Base-by-base conservation (phyloP, 139 green algal genomes). In the Mychonastes homosphaera region DNA sequence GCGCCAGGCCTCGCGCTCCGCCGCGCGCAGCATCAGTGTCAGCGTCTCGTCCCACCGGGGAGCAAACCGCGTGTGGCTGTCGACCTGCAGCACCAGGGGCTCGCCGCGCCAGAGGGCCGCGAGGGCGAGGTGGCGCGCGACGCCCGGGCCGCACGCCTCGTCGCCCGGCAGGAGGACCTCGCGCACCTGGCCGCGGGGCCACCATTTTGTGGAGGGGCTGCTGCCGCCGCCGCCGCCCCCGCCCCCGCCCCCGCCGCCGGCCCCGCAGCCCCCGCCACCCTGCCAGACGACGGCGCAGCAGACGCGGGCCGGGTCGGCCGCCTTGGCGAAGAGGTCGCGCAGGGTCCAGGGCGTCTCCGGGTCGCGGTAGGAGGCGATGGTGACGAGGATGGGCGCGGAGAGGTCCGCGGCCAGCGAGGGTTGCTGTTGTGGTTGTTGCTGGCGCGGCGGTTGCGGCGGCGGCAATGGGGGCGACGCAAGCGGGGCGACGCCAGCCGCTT, bases 81-180 rank as follows among this genome's bases (percentile, higher is more conserved):
- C 83, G 1, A 91, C 60, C 66, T 91, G 84, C 63, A 93, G 62
- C n/a, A 79, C 50, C 55, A 67, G 88, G 45, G 78, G 67, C 62
- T 93, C 85, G 0, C 81, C 81, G 7, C 36, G 51, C 77, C 78
- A 90, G 67, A 91, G 67, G 32, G 48, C 39, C 44, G 43, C 29
- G 48, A 79, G 59, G 0, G 81, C 76, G 30, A 88, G 36, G 24
- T 59, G 54, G 1, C 81, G 75, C 0, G 85, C 81, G 63, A 67
- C 72, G 69, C 79, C 88, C 2, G 85, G 85, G 3, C 85, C 85
- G 5, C 63, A 65, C 2, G 84, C 82, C 36, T 81, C 63, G 0
- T 28, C 4, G 24, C 61, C 68, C 4, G 63, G 58, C 49, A 88
- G 2, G 8, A 70, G 56, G 16, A 82, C 65, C 64, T 91, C 71